phyloP scores from a whole-genome alignment of 2,329 filamentous ascomycete genomes.

The Arthrobotrys entomopaga region DNA sequence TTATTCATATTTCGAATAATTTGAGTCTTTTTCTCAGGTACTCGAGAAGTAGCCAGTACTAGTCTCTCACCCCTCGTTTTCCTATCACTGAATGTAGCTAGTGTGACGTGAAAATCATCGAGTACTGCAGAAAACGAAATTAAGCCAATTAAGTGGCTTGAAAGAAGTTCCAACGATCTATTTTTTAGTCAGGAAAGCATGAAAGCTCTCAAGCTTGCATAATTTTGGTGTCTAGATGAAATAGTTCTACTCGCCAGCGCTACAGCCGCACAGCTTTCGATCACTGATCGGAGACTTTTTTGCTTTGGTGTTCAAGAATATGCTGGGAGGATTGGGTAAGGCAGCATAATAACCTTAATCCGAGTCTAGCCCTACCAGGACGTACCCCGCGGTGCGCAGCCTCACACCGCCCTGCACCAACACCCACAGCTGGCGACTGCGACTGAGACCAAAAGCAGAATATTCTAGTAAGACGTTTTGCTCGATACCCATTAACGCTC shows the following conservation, averaged over 20 bases:
- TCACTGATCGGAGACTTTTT: conserved; percentile 10
- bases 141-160: conserved; percentile 38
- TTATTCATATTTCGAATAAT: too few species aligned
- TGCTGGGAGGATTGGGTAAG: conserved; percentile 5
- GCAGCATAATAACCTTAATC: conserved; percentile 32
- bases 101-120: conserved; percentile 2
- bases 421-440: conserved; percentile 9
- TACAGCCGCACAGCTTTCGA: neutral
- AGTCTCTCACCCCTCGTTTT: too few species aligned
- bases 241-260: too few species aligned
- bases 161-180: neutral
- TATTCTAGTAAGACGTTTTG: neutral
- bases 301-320: neutral
- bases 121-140: neutral
- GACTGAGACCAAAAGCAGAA: neutral
- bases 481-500: too few species aligned
- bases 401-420: neutral
- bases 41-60: too few species aligned
- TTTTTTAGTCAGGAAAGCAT: too few species aligned
- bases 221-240: too few species aligned
- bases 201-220: too few species aligned
- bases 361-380: conserved; percentile 38
- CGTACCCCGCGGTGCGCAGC: conserved; percentile 1
- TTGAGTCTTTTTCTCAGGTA: too few species aligned
- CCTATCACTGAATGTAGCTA: neutral